Evolutionary conservation across 768 basidiomycete genomes (phyloP), one percentile per base, ranked within the genome.

Genomic region (Auricularia auricula-judae): DNA sequence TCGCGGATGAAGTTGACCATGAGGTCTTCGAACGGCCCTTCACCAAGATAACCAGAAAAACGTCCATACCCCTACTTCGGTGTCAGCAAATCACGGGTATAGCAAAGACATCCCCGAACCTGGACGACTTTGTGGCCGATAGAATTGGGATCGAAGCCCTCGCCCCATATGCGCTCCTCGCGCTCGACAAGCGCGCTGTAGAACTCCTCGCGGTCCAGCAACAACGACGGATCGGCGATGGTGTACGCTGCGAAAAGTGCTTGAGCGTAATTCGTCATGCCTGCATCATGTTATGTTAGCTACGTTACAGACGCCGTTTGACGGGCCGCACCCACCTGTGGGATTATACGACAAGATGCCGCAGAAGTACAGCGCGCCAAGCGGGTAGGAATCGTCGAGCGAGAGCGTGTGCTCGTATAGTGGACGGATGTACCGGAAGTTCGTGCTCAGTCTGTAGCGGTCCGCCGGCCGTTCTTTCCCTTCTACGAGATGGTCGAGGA

Each of bases 351-450:
- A 75, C 1, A 82, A 82, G 2, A 85, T 74, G 1, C 84, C 83
- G 65, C 85, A 73, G 70, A 86, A 84, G 3, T 81, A 76, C 23
- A 85, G 78, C 18, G 83, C 81, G 39, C 78, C 82, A 1, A 77
- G 71, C 0, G 84, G 84, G 62, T 81, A 73, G 5, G 71, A 70
- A 4, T 78, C 69, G n/a, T 78, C 76, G 53, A 85, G 72, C 16
- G 80, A 81, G 66, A 87, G 78, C 34, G 85, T 79, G 70, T 84
- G 81, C 36, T 74, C 70, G 68, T 83, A 76, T 3, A 86, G 71
- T 1, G 85, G 84, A 70, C 81, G 83, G 51, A 86, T 77, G 68
- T 85, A 84, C 0, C 76, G 76, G n/a, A 76, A 69, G 72, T 86
- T 87, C 36, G 76, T 81, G 39, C 39, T 42, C 8, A 14, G 12